Conservation (phyloP, 164 flowering plant genomes). For the Magnolia changhungtana region DNA sequence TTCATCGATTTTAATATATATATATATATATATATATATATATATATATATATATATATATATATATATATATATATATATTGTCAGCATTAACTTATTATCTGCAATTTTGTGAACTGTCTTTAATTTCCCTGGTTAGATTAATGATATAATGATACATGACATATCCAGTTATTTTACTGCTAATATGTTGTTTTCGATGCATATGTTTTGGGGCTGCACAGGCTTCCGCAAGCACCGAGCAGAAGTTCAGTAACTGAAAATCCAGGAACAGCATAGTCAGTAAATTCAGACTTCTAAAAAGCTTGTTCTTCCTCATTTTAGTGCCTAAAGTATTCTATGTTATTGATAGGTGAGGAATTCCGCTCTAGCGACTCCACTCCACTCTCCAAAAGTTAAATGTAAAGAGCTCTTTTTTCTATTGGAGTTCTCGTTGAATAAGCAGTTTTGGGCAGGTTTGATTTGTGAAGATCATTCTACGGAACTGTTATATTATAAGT, state of each 20-base stretch:
- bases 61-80: neutral
- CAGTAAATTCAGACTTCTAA: constrained; percentile 2
- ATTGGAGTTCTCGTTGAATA: constrained; percentile 27
- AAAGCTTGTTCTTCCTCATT: constrained; percentile 11
- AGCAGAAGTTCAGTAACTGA: constrained; percentile 64
- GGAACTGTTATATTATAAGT: neutral
- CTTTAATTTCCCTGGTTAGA: neutral
- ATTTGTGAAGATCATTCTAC: constrained; percentile 14
- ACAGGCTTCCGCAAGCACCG: constrained; percentile 75
- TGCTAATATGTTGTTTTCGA: neutral
- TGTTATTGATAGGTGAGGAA: neutral
- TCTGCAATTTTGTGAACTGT: too few relatives aligned
- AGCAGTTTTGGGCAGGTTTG: constrained; percentile 33
- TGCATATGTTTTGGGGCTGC: neutral
- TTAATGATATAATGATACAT: neutral
- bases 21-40: neutral
- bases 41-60: neutral
- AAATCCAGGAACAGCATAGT: neutral
- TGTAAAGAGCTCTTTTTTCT: constrained; percentile 37
- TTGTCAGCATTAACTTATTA: neutral
- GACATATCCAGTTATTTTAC: neutral
- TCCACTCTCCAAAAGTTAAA: constrained; percentile 1
- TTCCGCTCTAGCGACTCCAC: neutral
- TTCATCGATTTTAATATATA: neutral
- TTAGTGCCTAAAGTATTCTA: neutral